Evolutionary conservation across 2,329 filamentous ascomycete genomes (phyloP).

Genomic region (Colletotrichum sidae): DNA sequence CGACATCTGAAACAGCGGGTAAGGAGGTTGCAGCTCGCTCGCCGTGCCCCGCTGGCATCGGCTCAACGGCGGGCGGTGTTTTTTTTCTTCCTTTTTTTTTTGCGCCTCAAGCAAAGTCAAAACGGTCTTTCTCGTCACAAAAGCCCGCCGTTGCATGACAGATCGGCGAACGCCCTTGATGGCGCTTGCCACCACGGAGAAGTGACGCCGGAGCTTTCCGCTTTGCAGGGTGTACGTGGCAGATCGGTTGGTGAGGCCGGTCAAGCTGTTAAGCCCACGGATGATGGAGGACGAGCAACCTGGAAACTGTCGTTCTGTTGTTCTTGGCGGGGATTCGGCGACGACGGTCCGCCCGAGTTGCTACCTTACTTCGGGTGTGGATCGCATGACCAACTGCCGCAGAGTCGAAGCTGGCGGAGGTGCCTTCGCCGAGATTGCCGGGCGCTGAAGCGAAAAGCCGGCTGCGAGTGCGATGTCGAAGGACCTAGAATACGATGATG

Average conservation of each 20-base stretch:
- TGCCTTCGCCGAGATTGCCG: too few relatives aligned
- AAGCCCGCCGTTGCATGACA: constrained; percentile 5
- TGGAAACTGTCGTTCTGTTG: neutral
- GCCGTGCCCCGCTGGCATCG: constrained; percentile 24
- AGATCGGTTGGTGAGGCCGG: constrained; percentile 17
- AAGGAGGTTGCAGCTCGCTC: constrained; percentile 29
- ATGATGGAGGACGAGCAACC: neutral
- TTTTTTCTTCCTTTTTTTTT: constrained; percentile 6
- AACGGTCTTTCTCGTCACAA: neutral
- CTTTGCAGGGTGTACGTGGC: constrained; percentile 3
- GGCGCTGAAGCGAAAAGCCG: too few relatives aligned
- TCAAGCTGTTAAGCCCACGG: constrained; percentile 6
- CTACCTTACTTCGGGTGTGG: too few relatives aligned
- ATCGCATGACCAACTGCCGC: too few relatives aligned
- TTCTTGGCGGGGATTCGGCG: neutral
- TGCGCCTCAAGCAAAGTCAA: constrained; percentile 5
- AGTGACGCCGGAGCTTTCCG: constrained; percentile 10
- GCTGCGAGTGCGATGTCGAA: too few relatives aligned
- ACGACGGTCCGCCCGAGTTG: neutral
- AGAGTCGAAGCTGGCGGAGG: too few relatives aligned
- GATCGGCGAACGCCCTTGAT: constrained; percentile 27
- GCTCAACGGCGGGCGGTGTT: constrained; percentile 1
- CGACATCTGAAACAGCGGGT: constrained; percentile 35
- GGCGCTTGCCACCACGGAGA: constrained; percentile 10
- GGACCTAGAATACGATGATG: too few relatives aligned